Evolutionary conservation across 306 rosid genomes (phyloP).

Genomic region (Glycine soja): DNA sequence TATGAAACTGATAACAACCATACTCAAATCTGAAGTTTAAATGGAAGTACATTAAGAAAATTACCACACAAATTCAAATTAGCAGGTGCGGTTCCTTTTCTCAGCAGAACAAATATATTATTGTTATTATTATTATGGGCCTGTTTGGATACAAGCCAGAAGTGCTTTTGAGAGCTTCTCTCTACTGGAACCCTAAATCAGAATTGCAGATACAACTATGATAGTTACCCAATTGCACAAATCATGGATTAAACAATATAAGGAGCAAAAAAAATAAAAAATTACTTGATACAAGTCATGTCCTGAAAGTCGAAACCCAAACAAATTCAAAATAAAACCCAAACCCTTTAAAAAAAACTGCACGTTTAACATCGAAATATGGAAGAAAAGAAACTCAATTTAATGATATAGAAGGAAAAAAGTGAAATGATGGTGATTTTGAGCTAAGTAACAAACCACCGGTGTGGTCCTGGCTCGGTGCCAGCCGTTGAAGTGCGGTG

Average conservation of each 20-base stretch:
- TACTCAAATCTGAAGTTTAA: conserved; percentile 21
- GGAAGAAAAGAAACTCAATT: neutral
- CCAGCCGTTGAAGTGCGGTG: too few species aligned
- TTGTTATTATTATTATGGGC: neutral
- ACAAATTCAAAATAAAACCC: neutral
- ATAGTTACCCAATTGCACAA: too few species aligned
- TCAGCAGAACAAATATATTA: neutral
- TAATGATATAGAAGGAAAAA: too few species aligned
- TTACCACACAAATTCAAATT: neutral
- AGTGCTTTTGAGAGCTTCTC: too few species aligned
- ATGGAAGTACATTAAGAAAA: neutral
- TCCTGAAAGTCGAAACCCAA: neutral
- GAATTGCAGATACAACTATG: too few species aligned
- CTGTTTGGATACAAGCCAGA: too few species aligned
- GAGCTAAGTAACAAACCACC: too few species aligned
- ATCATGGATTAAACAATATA: too few species aligned
- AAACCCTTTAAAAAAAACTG: neutral
- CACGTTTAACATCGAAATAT: neutral
- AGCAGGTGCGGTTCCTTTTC: neutral
- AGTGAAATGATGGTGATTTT: too few species aligned
- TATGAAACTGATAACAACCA: neutral
- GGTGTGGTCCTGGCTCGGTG: too few species aligned
- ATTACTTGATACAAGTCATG: neutral
- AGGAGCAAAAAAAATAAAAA: too few species aligned
- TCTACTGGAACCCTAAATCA: too few species aligned